These are phyloP conservation scores for Micractinium sp. DNA, from an alignment of 139 green algal genomes.

Conservation along the genomic window DNA sequence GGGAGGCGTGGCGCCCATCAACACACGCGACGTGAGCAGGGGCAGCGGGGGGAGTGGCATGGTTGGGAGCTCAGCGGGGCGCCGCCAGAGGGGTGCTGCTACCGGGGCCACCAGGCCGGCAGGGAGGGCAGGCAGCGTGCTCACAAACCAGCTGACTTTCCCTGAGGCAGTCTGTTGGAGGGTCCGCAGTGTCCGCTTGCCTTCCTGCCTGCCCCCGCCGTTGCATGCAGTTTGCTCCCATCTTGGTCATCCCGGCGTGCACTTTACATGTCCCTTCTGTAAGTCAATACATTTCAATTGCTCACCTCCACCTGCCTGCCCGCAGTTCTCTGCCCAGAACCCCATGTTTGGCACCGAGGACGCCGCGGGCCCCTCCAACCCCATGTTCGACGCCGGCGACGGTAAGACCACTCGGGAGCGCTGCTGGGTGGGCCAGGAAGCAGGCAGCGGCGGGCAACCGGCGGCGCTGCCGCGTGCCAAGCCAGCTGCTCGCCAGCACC, in stretches of 20 bases:
- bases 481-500: not conserved
- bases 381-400: not conserved
- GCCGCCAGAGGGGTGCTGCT: too few species aligned
- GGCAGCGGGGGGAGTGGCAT: too few species aligned
- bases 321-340: not conserved
- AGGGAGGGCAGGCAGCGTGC: too few species aligned
- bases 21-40: not conserved
- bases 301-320: not conserved
- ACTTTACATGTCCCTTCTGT: too few species aligned
- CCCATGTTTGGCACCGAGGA: constrained; percentile 14
- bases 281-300: too few species aligned
- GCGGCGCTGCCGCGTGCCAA: too few species aligned
- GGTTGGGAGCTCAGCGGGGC: too few species aligned
- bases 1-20: not conserved
- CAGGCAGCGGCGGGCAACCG: too few species aligned
- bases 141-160: not conserved
- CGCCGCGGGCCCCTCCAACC: not conserved
- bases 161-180: not conserved
- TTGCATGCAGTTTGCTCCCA: not conserved
- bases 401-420: not conserved
- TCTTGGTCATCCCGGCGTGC: too few species aligned
- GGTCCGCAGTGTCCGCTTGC: too few species aligned
- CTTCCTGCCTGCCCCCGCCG: too few species aligned
- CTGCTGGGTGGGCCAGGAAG: not conserved
- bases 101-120: too few species aligned